Conservation (phyloP, 768 basidiomycete genomes). For the Mrakia hoshinonis region DNA sequence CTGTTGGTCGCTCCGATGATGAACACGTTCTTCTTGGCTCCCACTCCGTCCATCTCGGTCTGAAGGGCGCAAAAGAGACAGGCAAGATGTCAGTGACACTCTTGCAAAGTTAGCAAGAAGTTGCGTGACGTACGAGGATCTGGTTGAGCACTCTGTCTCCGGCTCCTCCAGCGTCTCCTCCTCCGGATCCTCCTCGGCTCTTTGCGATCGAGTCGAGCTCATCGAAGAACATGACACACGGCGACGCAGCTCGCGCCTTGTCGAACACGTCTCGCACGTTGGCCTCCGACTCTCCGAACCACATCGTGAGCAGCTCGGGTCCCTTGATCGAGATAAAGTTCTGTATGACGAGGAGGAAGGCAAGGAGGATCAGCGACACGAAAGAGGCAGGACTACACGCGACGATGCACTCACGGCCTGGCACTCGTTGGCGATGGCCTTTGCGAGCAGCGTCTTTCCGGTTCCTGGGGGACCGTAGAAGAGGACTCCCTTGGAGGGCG, state of each 20-base stretch:
- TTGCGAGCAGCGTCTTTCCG: slow-evolving; percentile 96
- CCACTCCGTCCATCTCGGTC: slow-evolving; percentile 99
- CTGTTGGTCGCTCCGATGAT: slow-evolving; percentile 96
- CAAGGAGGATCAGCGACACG: background rate
- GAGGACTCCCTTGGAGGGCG: slow-evolving; percentile 95
- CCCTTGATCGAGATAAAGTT: slow-evolving; percentile 99
- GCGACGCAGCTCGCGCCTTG: slow-evolving; percentile 97
- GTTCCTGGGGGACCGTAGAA: slow-evolving; percentile 99
- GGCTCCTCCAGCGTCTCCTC: slow-evolving; percentile 89
- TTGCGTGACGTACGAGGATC: slow-evolving; percentile 36
- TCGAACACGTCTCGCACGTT: slow-evolving; percentile 99
- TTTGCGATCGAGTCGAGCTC: slow-evolving; percentile 99
- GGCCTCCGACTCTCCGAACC: slow-evolving; percentile 99
- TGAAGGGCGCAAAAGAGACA: slow-evolving; percentile 55
- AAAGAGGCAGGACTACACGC: background rate
- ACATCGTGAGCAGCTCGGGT: slow-evolving; percentile 97
- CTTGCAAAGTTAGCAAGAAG: background rate
- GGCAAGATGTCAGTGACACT: background rate
- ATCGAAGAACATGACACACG: slow-evolving; percentile 99
- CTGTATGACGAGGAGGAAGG: background rate
- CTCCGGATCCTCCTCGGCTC: slow-evolving; percentile 68
- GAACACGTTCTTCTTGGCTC: slow-evolving; percentile 89
- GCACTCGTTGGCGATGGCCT: slow-evolving; percentile 98
- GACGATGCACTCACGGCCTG: slow-evolving; percentile 53
- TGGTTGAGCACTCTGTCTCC: slow-evolving; percentile 91